Conservation (phyloP, 1,139 yeast genomes). For the Blastobotrys proliferans region DNA sequence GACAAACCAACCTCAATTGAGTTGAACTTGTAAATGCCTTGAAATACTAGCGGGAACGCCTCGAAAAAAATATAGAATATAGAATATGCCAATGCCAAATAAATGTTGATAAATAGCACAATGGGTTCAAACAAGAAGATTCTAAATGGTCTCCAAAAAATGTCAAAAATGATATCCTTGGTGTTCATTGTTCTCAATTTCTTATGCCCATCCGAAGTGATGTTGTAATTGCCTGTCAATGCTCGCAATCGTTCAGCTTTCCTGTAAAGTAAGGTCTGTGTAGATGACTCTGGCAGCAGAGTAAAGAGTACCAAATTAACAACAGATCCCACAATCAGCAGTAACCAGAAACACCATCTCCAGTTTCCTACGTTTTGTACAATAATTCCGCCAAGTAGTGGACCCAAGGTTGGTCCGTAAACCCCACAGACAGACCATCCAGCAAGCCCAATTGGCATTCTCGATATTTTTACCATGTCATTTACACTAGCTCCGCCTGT, state of each 20-base stretch:
- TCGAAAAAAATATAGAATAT: conserved; percentile 55
- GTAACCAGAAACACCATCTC: conserved; percentile 47
- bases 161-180: conserved; percentile 12
- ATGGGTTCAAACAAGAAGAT: conserved; percentile 15
- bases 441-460: conserved; percentile 39
- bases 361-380: conserved; percentile 32
- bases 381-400: conserved; percentile 60
- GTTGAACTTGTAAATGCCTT: conserved; percentile 43
- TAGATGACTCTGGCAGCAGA: conserved; percentile 51
- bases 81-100: conserved; percentile 51
- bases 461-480: conserved; percentile 40
- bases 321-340: conserved; percentile 39
- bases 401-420: conserved; percentile 63
- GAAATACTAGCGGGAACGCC: conserved; percentile 54
- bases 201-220: conserved; percentile 9
- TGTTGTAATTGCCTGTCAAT: conserved; percentile 31
- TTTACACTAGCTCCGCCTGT: conserved; percentile 84
- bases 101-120: conserved; percentile 34
- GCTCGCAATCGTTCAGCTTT: conserved; percentile 47
- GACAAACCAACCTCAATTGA: conserved; percentile 46
- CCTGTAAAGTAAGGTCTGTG: conserved; percentile 43
- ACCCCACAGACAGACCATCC: conserved; percentile 52
- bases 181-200: conserved; percentile 9
- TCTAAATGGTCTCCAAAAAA: conserved; percentile 13
- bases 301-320: conserved; percentile 36